Evolutionary conservation across 208 protist genomes (phyloP), one percentile per base, ranked within the genome.

Genomic region (Borovskyia barvae): DNA sequence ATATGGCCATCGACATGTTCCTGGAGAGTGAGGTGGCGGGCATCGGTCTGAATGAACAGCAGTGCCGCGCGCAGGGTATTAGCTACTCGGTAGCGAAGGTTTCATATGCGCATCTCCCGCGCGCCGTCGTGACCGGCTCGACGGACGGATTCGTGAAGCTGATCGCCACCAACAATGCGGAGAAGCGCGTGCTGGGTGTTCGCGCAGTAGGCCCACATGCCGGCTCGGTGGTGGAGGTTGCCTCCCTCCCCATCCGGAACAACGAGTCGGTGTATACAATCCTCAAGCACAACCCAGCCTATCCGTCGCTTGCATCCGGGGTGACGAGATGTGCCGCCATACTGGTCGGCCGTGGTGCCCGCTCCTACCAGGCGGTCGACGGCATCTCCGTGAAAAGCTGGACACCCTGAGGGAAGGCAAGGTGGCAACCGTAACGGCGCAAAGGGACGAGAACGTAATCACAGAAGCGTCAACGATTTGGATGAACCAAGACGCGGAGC

Each of bases 71-170:
- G 33, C 40, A 45, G 42, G 56, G 68, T 35, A 69, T 87, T 7
- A 53, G 73, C 47, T 85, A 91, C 70, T 71, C 69, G 1, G 80
- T 83, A 6, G 79, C 76, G 8, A 75, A 70, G 60, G 42, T 68
- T 19, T 54, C 71, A 22, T 66, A 75, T 59, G 51, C 37, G 28
- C 68, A 82, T 61, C 41, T 83, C 33, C 66, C 72, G 1, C 80
- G 84, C n/a, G 65, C 77, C 32, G 51, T 80, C 37, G 53, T 81
- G 37, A 72, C 76, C 57, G 83, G 83, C 3, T 54, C 56, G 12
- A 66, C 66, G 12, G 53, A 64, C 25, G 83, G 83, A 12, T 90
- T 90, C 33, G 75, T 85, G 64, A 90, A 90, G 70, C 51, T 90
- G 12, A 74, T 90, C 41, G 80, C 85, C 6, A 79, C 83, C 26